Percentiles rank a stretch among this genome's conserved stretches.
These are phyloP conservation scores for Talaromyces ruber DNA, from an alignment of 495 filamentous ascomycete genomes.

Conservation along the genomic window DNA sequence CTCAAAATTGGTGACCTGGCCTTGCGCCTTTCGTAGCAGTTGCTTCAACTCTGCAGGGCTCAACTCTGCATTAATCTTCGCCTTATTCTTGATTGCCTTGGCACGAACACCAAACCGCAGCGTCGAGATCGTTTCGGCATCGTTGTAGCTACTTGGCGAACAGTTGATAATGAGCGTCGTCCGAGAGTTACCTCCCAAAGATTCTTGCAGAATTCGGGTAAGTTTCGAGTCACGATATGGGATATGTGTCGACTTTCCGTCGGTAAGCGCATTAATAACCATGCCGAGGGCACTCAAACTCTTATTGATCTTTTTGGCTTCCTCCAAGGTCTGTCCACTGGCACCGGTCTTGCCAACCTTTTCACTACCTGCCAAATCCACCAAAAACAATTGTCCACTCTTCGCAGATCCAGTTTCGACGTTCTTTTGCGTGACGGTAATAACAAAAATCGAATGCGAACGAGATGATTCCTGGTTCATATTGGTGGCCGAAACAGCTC, in stretches of 20 bases:
- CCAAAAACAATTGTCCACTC: conserved; percentile 92
- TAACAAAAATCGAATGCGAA: conserved; percentile 96
- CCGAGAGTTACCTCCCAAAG: conserved; percentile 89
- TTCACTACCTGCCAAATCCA: conserved; percentile 95
- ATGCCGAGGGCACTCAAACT: conserved; percentile 95
- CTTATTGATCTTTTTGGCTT: conserved; percentile 99
- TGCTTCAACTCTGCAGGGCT: conserved; percentile 91
- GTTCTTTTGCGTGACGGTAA: conserved; percentile 97
- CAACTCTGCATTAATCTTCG: conserved; percentile 97
- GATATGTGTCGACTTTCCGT: conserved; percentile 95
- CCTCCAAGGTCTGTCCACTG: conserved; percentile 93
- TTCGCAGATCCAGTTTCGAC: conserved; percentile 94
- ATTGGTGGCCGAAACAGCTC: conserved; percentile 96
- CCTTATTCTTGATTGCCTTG: conserved; percentile 99
- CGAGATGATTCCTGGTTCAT: conserved; percentile 99
- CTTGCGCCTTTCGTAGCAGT: conserved; percentile 83
- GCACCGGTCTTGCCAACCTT: conserved; percentile 98
- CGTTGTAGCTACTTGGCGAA: conserved; percentile 96
- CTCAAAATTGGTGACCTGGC: conserved; percentile 81
- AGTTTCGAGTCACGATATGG: conserved; percentile 98
- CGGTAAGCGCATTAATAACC: conserved; percentile 97
- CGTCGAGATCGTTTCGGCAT: conserved; percentile 88
- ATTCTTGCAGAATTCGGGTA: conserved; percentile 94
- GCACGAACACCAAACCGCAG: conserved; percentile 93
- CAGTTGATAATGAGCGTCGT: conserved; percentile 98